Evolutionary conservation across 352 stramenopile genomes (phyloP), one percentile per base, ranked within the genome.

Genomic region (Pythium vanterpoolii): DNA sequence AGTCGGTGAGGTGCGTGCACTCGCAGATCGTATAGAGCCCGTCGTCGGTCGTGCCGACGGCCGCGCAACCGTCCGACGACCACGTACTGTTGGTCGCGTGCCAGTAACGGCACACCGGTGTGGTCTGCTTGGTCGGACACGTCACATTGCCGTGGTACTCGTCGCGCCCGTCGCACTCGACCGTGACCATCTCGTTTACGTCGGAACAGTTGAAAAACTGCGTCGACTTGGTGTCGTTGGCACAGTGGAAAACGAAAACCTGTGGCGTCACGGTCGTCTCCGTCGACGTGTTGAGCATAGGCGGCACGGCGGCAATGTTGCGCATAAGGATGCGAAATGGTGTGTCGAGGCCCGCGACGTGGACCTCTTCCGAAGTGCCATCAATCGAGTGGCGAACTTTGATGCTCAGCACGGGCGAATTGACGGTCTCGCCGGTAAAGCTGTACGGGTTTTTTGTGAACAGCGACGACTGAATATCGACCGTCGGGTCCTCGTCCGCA

Each of bases 1-100:
- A 91, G 48, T 91, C 81, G 0, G 81, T 91, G 34, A 91, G 64
- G 64, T 91, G 81, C 16, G 69, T 85, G 56, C 81, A 91, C 45
- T 85, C 73, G 46, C 81, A 91, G 27, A 89, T 84, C 26, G 77
- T 91, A 46, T 88, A 89, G n/a, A 79, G 63, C 1, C 75, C 74
- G 27, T 89, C 74, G 26, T 73, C 72, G 3, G 75, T 87, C 9
- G 73, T 87, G 13, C 75, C 79, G 8, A 72, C 74, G 8, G 73
- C 70, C 23, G 47, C 30, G 38, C 81, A 91, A 3, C 81, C 81
- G 2, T 86, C 67, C 1, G 81, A 82, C 0, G 81, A 88, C 81
- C 81, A 91, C 4, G 52, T 60, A 16, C 65, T 72, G 34, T 56
- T 71, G 4, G 28, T 38, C 0, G 60, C 34, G 57, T 87, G 64